Percentiles rank a stretch among this genome's conserved stretches.
phyloP scores from a whole-genome alignment of 2,329 filamentous ascomycete genomes.

The Xylaria polymorpha region DNA sequence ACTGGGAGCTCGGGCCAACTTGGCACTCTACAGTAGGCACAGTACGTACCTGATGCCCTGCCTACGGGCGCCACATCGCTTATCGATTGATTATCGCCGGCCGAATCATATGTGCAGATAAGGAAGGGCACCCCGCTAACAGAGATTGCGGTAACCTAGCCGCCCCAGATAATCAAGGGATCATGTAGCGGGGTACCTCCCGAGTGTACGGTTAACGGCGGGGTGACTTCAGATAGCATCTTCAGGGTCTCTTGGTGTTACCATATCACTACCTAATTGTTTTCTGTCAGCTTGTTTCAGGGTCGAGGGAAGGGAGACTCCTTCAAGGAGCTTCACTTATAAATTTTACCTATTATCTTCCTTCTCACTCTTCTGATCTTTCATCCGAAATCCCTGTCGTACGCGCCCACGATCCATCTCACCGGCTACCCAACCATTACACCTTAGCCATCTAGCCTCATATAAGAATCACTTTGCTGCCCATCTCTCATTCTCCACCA shows the following conservation, averaged over 20 bases:
- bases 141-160: neutral
- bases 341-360: neutral
- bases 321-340: neutral
- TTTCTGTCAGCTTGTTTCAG: neutral
- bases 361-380: neutral
- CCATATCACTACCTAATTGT: neutral
- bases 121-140: slow-evolving; percentile 8
- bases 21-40: neutral
- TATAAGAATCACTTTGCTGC: neutral
- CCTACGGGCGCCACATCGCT: neutral
- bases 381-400: neutral
- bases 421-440: neutral
- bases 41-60: neutral
- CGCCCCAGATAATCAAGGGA: neutral
- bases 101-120: slow-evolving; percentile 13
- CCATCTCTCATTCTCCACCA: neutral
- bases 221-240: neutral
- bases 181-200: slow-evolving; percentile 2
- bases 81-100: slow-evolving; percentile 12
- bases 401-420: neutral
- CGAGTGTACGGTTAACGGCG: neutral
- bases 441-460: neutral
- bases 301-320: neutral
- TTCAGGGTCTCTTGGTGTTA: neutral
- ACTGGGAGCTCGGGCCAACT: slow-evolving; percentile 5